A percentile compares a stretch with the other conserved stretches of the same genome.
phyloP scores from a whole-genome alignment of 2,329 filamentous ascomycete species.

The Arachnomyces sp. region DNA sequence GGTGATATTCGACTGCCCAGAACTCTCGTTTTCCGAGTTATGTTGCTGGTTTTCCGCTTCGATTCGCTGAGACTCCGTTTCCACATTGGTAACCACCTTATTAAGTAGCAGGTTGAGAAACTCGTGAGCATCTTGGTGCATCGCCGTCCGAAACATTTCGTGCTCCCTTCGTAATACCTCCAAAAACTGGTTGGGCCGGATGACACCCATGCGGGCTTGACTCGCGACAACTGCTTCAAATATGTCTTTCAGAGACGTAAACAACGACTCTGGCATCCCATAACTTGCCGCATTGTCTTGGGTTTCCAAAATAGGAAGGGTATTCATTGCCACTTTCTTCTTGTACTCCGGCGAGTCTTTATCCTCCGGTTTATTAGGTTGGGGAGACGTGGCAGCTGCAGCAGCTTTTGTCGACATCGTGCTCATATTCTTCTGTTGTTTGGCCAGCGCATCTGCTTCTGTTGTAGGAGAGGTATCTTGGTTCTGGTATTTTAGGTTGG shows the following conservation, averaged over 20 bases:
- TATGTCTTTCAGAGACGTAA: constrained; percentile 91
- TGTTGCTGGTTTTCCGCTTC: constrained; percentile 39
- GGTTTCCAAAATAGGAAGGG: constrained; percentile 78
- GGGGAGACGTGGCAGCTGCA: constrained; percentile 46
- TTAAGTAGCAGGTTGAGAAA: constrained; percentile 94
- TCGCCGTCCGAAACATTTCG: constrained; percentile 92
- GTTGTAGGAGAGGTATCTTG: constrained; percentile 49
- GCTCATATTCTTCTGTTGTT: constrained; percentile 40
- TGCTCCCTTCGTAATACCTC: constrained; percentile 92
- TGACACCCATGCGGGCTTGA: constrained; percentile 72
- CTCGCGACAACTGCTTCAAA: constrained; percentile 84
- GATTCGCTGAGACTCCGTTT: constrained; percentile 61
- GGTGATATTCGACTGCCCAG: constrained; percentile 46
- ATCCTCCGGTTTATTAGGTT: constrained; percentile 68
- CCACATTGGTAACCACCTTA: constrained; percentile 87
- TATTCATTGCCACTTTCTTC: constrained; percentile 88
- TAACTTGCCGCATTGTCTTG: constrained; percentile 72
- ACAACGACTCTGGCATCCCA: constrained; percentile 89
- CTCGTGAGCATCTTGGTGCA: constrained; percentile 98
- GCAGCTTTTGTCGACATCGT: constrained; percentile 19
- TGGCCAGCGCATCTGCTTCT: constrained; percentile 22
- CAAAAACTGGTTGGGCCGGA: constrained; percentile 85
- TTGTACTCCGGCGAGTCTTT: constrained; percentile 96
- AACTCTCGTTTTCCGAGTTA: constrained; percentile 38
- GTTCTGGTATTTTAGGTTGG: constrained; percentile 49